Base-by-base conservation (phyloP, 148 eudicot genomes). In the Fallopia convolvulus region DNA sequence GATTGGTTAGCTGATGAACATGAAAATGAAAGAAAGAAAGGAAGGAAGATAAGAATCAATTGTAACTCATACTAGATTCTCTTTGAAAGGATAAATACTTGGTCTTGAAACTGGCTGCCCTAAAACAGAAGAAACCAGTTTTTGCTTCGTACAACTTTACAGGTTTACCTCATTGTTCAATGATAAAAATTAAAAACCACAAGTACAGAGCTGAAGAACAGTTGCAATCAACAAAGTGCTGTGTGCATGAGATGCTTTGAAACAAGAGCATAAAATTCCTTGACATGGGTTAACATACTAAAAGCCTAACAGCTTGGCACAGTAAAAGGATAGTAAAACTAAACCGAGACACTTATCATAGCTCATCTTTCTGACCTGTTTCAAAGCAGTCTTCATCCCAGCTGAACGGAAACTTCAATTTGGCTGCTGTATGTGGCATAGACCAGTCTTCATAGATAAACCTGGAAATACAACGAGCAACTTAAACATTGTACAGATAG, bases 341-440 rank as follows among this genome's bases (percentile, higher is more conserved):
- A 32, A 30, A 30, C 9, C 17, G 40, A 63, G 6, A 30, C 41
- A 65, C 72, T 40, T 6, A 6, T 39, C 39, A 93, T 77, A 93
- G 96, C 88, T 94, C 98, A 60, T 94, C 95, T 79, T 87, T 94
- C 23, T n/a, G 23, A 2, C 83, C 75, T 39, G 88, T 72, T 68
- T 88, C 78, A 56, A 87, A 82, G 77, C 93, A 92, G 1, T 84
- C 78, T 82, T 91, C 93, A 81, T 94, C 98, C 98, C 98, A 94
- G 47, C 86, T 89, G 79, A 81, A 90, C 30, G 97, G 98, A 70
- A 79, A 94, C 86, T 84, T 89, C 83, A 90, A 72, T 70, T 81
- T 86, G 44, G 98, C 93, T 70, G 97, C 97, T 32, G 88, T 86
- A 80, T 94, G 98, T 52, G 97, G 98, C 95, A 92, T 86, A 60